Base-by-base conservation (phyloP, 2,329 filamentous ascomycete genomes). In the Scleromitrula shiraiana region DNA sequence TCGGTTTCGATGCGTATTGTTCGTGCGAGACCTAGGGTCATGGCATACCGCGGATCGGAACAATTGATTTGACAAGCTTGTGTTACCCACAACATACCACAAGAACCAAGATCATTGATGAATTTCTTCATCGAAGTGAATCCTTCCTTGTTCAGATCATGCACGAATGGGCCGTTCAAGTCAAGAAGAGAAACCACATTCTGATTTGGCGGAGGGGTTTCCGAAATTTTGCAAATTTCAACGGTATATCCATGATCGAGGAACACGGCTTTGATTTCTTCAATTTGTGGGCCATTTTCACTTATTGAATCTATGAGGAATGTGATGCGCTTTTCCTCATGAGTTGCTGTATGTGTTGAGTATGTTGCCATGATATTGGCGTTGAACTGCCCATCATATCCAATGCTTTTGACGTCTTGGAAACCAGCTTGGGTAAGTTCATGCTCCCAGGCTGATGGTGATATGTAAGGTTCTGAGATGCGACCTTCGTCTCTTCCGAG, bases 31-130 rank as follows among this genome's bases (percentile, higher is more conserved):
- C 65, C 65, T 17, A 58, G 45, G 22, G 64, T 57, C 49, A 64
- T 55, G n/a, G 56, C 58, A n/a, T 64, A 52, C 10, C 60, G 53
- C 4, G 66, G 64, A 50, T 57, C 46, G 55, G 53, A 48, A 53
- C 62, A 7, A 5, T 56, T 43, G 20, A 27, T 39, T 20, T 54
- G 48, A 1, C 55, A 50, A 33, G 62, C 57, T 3, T 53, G 56
- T 6, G 63, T 67, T 15, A 67, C 45, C 65, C 65, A 67, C 5
- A 68, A 49, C 10, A 65, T 46, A 0, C 53, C 52, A 42, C 53
- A 29, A 6, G 17, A 8, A n/a, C 32, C 20, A 12, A 49, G 17
- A 22, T 12, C 27, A 2, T 32, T 9, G n/a, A 45, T 22, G 10
- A 56, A 30, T 10, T 35, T 27, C 32, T 42, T 38, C n/a, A 52